Evolutionary conservation across 2,329 filamentous ascomycete genomes (phyloP).

Genomic region (Fusarium vanettenii): DNA sequence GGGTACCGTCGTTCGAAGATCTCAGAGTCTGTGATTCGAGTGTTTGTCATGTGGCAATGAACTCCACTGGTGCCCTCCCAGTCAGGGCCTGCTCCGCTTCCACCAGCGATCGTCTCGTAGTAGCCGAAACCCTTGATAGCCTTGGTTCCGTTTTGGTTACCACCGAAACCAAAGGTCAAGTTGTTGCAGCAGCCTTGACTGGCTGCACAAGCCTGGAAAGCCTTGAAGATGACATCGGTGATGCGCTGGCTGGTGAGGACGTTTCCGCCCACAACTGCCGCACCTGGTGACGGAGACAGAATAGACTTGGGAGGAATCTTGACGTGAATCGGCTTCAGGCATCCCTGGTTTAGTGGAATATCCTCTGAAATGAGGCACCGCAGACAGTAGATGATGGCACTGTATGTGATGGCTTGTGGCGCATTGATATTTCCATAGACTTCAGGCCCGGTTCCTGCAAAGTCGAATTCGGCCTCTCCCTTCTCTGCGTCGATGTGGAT

Average conservation of each 20-base stretch:
- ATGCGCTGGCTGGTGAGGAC: conserved; percentile 65
- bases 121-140: conserved; percentile 57
- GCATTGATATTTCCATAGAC: conserved; percentile 86
- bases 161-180: conserved; percentile 81
- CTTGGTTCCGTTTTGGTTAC: conserved; percentile 52
- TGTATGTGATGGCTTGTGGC: conserved; percentile 83
- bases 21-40: conserved; percentile 72
- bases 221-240: conserved; percentile 66
- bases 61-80: conserved; percentile 58
- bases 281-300: conserved; percentile 79
- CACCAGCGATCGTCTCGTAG: conserved; percentile 72
- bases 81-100: conserved; percentile 75
- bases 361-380: conserved; percentile 83
- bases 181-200: conserved; percentile 87
- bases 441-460: conserved; percentile 81
- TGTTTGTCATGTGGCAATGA: conserved; percentile 77
- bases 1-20: conserved; percentile 69
- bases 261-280: conserved; percentile 86
- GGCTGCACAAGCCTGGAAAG: conserved; percentile 83
- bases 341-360: conserved; percentile 87
- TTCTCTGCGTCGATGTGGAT: conserved; percentile 80
- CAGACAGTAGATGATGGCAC: conserved; percentile 89
- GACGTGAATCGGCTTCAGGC: conserved; percentile 79
- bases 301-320: conserved; percentile 79
- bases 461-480: conserved; percentile 84